phyloP scores from a whole-genome alignment of 768 basidiomycete genomes.

The Pleurotus platypus region DNA sequence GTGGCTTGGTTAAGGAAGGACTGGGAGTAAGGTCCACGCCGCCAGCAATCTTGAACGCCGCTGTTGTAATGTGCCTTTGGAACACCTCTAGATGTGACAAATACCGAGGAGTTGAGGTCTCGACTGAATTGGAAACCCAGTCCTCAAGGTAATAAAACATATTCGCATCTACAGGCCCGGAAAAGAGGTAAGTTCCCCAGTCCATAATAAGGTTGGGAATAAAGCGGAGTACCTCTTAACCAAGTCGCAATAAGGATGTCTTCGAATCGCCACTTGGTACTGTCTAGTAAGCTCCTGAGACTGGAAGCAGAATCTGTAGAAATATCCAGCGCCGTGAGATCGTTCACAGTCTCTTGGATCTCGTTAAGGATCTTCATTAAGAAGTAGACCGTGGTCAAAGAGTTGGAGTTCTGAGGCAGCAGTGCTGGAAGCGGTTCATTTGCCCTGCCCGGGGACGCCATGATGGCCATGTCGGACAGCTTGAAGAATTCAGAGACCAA shows the following conservation, averaged over 20 bases:
- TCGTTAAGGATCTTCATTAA: conserved; percentile 79
- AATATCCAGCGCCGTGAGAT: conserved; percentile 78
- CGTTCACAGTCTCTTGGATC: conserved; percentile 81
- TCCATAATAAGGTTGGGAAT: background rate
- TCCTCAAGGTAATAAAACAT: conserved; percentile 81
- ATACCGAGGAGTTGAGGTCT: conserved; percentile 69
- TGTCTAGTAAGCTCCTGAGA: conserved; percentile 74
- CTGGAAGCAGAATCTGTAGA: conserved; percentile 66
- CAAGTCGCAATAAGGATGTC: conserved; percentile 77
- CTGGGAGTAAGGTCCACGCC: conserved; percentile 56
- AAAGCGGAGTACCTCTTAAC: conserved; percentile 66
- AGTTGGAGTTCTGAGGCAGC: conserved; percentile 75
- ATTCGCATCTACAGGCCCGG: conserved; percentile 54
- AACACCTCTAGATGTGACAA: conserved; percentile 76
- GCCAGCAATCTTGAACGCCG: conserved; percentile 78
- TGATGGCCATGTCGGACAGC: conserved; percentile 74
- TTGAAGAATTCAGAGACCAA: conserved; percentile 84
- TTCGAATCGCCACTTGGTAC: conserved; percentile 82
- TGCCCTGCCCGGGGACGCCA: conserved; percentile 42
- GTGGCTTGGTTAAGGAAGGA: conserved; percentile 42
- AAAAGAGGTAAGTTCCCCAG: background rate
- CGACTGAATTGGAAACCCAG: conserved; percentile 68
- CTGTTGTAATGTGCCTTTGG: conserved; percentile 72
- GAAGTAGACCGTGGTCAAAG: conserved; percentile 79
- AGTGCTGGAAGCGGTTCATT: conserved; percentile 38